These are phyloP conservation scores for Raddia distichophylla DNA, from an alignment of 176 grass and related monocot species.

Conservation along the genomic window DNA sequence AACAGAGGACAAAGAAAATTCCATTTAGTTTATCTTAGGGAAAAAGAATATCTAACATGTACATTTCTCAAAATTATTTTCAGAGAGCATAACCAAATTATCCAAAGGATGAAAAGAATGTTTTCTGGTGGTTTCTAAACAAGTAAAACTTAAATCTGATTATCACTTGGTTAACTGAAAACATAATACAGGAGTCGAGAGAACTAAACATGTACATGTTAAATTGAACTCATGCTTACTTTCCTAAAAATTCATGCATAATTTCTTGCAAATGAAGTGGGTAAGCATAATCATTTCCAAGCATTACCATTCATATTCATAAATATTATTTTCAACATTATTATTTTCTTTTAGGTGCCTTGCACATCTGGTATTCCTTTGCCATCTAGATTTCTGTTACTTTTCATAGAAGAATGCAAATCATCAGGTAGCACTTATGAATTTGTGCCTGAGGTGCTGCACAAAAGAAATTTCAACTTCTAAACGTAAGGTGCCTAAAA, in stretches of 20 bases:
- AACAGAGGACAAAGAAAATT: not conserved
- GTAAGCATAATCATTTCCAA: not conserved
- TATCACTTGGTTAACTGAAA: not conserved
- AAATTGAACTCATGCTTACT: not conserved
- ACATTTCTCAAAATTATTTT: not conserved
- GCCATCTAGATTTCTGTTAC: not conserved
- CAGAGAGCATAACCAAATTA: not conserved
- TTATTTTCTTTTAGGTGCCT: too few species aligned
- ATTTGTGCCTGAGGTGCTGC: not conserved
- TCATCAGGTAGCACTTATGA: not conserved
- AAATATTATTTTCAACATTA: not conserved
- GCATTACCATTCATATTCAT: not conserved
- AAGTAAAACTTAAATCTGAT: not conserved
- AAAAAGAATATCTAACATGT: not conserved
- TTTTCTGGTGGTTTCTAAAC: not conserved
- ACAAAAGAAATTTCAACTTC: too few species aligned
- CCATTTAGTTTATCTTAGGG: not conserved
- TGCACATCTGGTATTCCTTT: not conserved
- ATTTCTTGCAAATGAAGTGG: not conserved
- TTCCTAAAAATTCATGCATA: not conserved
- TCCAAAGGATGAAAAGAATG: constrained; percentile 4
- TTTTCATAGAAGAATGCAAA: not conserved
- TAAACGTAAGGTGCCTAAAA: too few species aligned
- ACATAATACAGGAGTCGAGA: not conserved
- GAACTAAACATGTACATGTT: not conserved